phyloP scores from a whole-genome alignment of 208 protist genomes.

The Wallacemonas sp. region DNA sequence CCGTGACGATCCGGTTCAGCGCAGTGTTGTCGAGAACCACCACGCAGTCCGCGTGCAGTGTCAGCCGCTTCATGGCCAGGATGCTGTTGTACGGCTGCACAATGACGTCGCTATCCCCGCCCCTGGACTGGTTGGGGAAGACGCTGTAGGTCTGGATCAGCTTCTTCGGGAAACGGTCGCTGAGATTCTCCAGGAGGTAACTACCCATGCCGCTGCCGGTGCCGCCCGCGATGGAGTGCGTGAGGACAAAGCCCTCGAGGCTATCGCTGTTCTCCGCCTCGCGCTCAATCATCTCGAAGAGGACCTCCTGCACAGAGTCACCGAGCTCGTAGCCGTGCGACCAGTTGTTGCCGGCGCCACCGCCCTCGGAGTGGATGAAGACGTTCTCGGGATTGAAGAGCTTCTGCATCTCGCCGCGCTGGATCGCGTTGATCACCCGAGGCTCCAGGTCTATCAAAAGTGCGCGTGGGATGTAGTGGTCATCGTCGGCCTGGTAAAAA shows the following conservation, averaged over 20 bases:
- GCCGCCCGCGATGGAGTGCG: conserved; percentile 99
- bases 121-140: conserved; percentile 94
- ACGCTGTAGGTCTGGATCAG: conserved; percentile 99
- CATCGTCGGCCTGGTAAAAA: conserved; percentile 99
- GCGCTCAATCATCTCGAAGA: conserved; percentile 99
- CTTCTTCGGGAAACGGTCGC: conserved; percentile 98
- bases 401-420: conserved; percentile 89
- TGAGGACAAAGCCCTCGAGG: conserved; percentile 98
- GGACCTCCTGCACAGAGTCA: conserved; percentile 91
- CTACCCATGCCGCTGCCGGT: conserved; percentile 99
- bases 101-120: conserved; percentile 95
- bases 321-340: conserved; percentile 95
- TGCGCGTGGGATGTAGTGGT: conserved; percentile 99
- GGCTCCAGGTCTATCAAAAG: conserved; percentile 99
- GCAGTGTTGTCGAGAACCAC: conserved; percentile 99
- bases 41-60: conserved; percentile 96
- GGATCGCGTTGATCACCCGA: conserved; percentile 96
- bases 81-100: conserved; percentile 99
- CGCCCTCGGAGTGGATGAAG: conserved; percentile 94
- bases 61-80: conserved; percentile 99
- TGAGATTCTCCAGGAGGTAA: conserved; percentile 98
- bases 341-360: conserved; percentile 99
- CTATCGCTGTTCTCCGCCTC: conserved; percentile 99
- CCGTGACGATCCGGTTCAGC: conserved; percentile 97
- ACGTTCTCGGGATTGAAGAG: conserved; percentile 99